Evolutionary conservation across 306 rosid genomes (phyloP).

Genomic region (Medicago arabica): DNA sequence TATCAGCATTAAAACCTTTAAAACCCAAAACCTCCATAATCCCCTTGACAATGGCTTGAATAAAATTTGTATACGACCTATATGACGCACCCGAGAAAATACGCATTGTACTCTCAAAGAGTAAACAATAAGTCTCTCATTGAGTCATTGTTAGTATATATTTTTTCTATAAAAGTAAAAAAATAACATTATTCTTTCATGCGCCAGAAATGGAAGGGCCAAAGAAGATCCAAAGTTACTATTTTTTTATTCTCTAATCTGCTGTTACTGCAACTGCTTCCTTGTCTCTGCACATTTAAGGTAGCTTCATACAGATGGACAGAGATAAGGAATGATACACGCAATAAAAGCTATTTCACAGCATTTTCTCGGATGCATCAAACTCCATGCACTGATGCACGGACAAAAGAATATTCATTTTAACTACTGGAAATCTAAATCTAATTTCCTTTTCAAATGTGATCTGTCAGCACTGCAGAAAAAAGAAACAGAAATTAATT

Average conservation of each 20-base stretch:
- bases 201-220: conserved; percentile 36
- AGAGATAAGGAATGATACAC: conserved; percentile 19
- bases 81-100: conserved; percentile 20
- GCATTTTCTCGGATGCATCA: conserved; percentile 37
- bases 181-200: conserved; percentile 33
- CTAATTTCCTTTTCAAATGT: conserved; percentile 87
- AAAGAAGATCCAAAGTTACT: conserved; percentile 41
- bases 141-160: conserved; percentile 13
- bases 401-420: conserved; percentile 49
- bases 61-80: background rate
- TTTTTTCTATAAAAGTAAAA: conserved; percentile 37
- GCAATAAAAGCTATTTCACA: conserved; percentile 12
- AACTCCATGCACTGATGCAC: conserved; percentile 11
- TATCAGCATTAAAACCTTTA: too few species aligned
- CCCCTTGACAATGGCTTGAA: too few species aligned
- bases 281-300: conserved; percentile 40
- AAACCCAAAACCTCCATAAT: too few species aligned
- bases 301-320: conserved; percentile 39
- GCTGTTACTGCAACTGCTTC: conserved; percentile 37
- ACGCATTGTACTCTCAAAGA: conserved; percentile 31
- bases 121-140: conserved; percentile 33
- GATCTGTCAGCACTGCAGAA: conserved; percentile 86
- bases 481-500: conserved; percentile 23
- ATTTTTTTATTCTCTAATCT: conserved; percentile 19
- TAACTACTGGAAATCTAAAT: conserved; percentile 81